A percentile compares a stretch with the other conserved stretches of the same genome.
These are phyloP conservation scores for Ottelia alismoides DNA, from an alignment of 106 monocot genomes.

Conservation along the genomic window DNA sequence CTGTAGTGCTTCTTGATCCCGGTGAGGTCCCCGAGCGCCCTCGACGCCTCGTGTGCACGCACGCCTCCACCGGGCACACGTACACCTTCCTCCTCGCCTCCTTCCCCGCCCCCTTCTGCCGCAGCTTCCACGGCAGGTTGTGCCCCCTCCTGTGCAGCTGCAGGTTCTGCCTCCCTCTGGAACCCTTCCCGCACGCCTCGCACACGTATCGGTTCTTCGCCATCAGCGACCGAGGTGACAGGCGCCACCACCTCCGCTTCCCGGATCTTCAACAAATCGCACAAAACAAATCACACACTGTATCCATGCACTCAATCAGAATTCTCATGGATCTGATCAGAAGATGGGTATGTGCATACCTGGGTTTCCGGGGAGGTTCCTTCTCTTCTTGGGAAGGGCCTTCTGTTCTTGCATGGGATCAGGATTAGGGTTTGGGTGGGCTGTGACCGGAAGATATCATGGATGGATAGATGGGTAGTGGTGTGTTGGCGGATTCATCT, in stretches of 20 bases:
- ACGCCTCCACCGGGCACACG: constrained; percentile 39
- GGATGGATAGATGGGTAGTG: too few species aligned
- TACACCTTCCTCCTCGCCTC: constrained; percentile 24
- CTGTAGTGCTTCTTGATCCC: constrained; percentile 82
- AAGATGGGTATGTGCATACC: neutral
- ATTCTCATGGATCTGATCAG: neutral
- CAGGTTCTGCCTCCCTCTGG: constrained; percentile 49
- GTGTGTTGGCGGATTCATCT: too few species aligned
- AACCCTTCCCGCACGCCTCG: constrained; percentile 54
- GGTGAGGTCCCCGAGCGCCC: constrained; percentile 67
- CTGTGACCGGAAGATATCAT: too few species aligned
- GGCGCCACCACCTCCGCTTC: constrained; percentile 32
- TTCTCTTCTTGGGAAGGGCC: constrained; percentile 9
- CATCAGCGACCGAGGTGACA: constrained; percentile 35
- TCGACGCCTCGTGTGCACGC: constrained; percentile 43
- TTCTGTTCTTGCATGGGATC: too few species aligned
- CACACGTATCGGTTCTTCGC: constrained; percentile 57
- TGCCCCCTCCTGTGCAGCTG: constrained; percentile 50
- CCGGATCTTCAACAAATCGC: neutral
- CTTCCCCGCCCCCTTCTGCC: constrained; percentile 20
- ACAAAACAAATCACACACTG: neutral
- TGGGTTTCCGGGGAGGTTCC: constrained; percentile 17
- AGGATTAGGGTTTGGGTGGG: too few species aligned
- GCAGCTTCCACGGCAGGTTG: constrained; percentile 53
- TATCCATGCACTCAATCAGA: too few species aligned